A percentile compares a stretch with the other conserved stretches of the same genome.
Evolutionary conservation across 768 basidiomycete species (phyloP).

Genomic region (Tricholoma saponaceum): DNA sequence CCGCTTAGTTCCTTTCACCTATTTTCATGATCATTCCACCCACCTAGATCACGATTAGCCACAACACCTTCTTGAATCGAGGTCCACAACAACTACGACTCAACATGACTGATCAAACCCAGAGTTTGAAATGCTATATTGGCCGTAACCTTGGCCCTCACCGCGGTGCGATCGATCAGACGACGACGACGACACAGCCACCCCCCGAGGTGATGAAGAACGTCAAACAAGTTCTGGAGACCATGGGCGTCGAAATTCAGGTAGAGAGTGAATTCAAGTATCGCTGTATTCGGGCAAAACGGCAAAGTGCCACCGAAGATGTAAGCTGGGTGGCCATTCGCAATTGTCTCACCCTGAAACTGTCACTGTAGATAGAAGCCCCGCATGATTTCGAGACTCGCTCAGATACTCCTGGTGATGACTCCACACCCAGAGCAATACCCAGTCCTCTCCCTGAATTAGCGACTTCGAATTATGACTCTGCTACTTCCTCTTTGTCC

Average conservation of each 20-base stretch:
- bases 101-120: neutral
- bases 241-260: conserved; percentile 80
- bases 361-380: neutral
- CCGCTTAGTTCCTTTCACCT: neutral
- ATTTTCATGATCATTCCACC: neutral
- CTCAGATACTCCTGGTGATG: neutral
- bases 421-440: neutral
- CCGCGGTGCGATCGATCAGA: conserved; percentile 85
- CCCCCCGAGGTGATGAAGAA: conserved; percentile 77
- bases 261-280: conserved; percentile 80
- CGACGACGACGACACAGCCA: conserved; percentile 70
- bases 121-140: neutral
- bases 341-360: neutral
- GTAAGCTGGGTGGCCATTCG: neutral
- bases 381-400: neutral
- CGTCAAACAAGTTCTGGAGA: conserved; percentile 61
- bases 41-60: neutral
- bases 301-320: conserved; percentile 17
- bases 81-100: neutral
- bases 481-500: conserved; percentile 57
- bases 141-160: conserved; percentile 38
- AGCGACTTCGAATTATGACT: neutral
- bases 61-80: too few relatives aligned
- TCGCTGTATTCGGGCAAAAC: conserved; percentile 62
- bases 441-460: neutral